Evolutionary conservation across 2,329 filamentous ascomycete genomes (phyloP).

Genomic region (Botryotinia convoluta): DNA sequence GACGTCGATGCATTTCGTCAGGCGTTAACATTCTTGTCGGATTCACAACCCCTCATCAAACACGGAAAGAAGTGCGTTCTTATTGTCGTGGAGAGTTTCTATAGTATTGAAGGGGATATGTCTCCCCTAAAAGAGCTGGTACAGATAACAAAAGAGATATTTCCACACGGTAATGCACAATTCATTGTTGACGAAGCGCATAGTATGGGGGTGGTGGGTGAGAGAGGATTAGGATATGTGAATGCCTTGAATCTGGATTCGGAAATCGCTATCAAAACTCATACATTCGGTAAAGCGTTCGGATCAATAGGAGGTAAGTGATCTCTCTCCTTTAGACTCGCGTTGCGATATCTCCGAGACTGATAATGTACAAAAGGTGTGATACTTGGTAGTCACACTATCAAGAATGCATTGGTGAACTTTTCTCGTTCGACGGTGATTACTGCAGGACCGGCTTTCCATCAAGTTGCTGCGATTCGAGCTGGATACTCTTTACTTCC

Average conservation of each 20-base stretch:
- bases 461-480: not conserved
- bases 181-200: not conserved
- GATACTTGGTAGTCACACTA: not conserved
- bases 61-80: not conserved
- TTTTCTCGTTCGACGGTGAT: not conserved
- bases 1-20: not conserved
- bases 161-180: not conserved
- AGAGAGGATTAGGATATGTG: not conserved
- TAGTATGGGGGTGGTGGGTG: not conserved
- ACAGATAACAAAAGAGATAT: not conserved
- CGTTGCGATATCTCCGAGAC: not conserved
- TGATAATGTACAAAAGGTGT: not conserved
- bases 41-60: not conserved
- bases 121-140: not conserved
- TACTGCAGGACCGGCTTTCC: not conserved
- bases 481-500: not conserved
- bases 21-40: not conserved
- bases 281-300: not conserved
- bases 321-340: not conserved
- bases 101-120: slow-evolving; percentile 7
- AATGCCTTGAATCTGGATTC: not conserved
- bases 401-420: not conserved
- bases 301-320: not conserved
- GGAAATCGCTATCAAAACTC: not conserved
- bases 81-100: not conserved